Base-by-base conservation (phyloP, 1,139 yeast species). In the Kodamaea sp. region DNA sequence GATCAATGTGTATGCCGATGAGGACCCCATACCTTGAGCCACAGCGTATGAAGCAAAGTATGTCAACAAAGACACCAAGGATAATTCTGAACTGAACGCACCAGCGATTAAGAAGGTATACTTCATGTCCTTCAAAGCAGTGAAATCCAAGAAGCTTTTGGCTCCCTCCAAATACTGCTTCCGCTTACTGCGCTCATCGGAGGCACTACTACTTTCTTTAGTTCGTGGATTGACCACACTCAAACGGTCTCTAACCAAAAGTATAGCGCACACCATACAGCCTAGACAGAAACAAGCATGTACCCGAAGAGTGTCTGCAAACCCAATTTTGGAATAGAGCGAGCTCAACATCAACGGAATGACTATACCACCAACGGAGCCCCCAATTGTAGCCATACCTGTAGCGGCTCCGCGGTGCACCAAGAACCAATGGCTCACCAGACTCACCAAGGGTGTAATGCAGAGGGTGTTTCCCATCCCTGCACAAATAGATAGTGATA, bases 61-160 rank as follows among this genome's bases (percentile, higher is more conserved):
- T 1, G 76, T 70, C 35, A 71, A 51, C 2, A 76, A 62, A 26
- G 76, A 60, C 26, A 81, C 65, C 26, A 82, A 55, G 2, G 83
- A 66, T 32, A 78, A 65, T 49, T 83, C 90, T 12, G 76, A 65
- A 33, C 75, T 61, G 12, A 79, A 64, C 2, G 61, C 59, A 0
- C 68, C 71, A 3, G 43, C 47, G 1, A 61, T 56, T 14, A 62
- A 48, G 22, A 55, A 57, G 1, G 51, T 20, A 35, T 48, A 60
- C 32, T 48, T 55, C 61, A 63, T 28, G 54, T 61, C 47, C 28
- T 42, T 48, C 28, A 64, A 43, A 13, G 63, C 51, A 18, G 39
- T 37, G 23, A 59, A 53, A 28, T 59, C 57, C 32, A 63, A 55
- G 21, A 53, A 48, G 20, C 43, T 40, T 27, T 44, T 47, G 26